Percentiles rank a stretch among this genome's conserved stretches.
These are phyloP conservation scores for Zymoseptoria brevis DNA, from an alignment of 2,329 filamentous ascomycete genomes.

Conservation along the genomic window DNA sequence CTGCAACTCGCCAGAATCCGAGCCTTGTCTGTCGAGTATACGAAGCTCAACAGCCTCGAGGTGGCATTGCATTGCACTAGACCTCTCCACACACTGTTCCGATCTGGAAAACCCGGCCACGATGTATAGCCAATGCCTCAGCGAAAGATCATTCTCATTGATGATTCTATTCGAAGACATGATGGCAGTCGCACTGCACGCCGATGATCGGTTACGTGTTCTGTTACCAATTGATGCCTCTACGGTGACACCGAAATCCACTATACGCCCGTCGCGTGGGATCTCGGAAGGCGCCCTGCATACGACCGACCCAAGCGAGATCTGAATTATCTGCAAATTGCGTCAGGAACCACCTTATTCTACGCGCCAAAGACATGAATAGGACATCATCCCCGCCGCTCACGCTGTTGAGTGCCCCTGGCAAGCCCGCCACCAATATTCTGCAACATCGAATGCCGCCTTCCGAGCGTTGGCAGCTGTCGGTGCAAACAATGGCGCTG, in stretches of 20 bases:
- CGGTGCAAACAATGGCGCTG: neutral
- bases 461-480: neutral
- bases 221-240: neutral
- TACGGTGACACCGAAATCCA: neutral
- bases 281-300: neutral
- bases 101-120: neutral
- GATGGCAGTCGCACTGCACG: neutral
- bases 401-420: neutral
- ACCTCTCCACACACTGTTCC: neutral
- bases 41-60: neutral
- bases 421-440: neutral
- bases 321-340: neutral
- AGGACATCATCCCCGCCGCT: neutral
- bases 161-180: neutral
- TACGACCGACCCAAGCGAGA: neutral
- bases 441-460: neutral
- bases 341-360: neutral
- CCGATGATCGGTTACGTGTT: neutral
- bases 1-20: neutral
- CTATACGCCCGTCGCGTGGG: neutral
- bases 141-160: neutral
- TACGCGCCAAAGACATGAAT: neutral
- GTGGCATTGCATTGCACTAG: neutral
- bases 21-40: neutral
- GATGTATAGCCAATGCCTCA: neutral